A percentile compares a stretch with the other conserved stretches of the same genome.
These are phyloP conservation scores for Drosera capensis DNA, from an alignment of 148 eudicot genomes.

Conservation along the genomic window DNA sequence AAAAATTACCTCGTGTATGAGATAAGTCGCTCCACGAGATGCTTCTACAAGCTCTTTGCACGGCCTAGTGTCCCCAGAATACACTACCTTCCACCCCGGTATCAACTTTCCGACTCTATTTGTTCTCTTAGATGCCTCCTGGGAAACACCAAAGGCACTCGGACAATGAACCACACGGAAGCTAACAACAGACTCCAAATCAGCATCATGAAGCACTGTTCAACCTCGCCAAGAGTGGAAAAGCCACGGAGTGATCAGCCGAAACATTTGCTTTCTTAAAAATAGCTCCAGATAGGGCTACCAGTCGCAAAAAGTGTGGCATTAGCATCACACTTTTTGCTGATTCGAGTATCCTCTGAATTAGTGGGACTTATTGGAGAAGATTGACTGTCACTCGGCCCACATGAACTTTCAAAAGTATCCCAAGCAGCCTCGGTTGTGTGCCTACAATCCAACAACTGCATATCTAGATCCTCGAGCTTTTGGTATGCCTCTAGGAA, in stretches of 20 bases:
- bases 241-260: constrained; percentile 16
- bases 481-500: constrained; percentile 76
- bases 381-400: constrained; percentile 13
- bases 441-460: constrained; percentile 75
- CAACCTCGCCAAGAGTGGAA: constrained; percentile 27
- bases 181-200: constrained; percentile 52
- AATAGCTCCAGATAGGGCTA: constrained; percentile 58
- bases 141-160: constrained; percentile 59
- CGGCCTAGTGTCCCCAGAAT: constrained; percentile 94
- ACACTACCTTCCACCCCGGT: constrained; percentile 90
- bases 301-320: constrained; percentile 51
- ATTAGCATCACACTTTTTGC: constrained; percentile 9
- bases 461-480: constrained; percentile 82
- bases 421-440: constrained; percentile 54
- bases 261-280: constrained; percentile 48
- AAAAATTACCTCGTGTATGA: constrained; percentile 75
- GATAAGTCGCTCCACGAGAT: constrained; percentile 73
- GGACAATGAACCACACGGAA: constrained; percentile 90
- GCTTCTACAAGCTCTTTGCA: constrained; percentile 61
- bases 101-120: constrained; percentile 32
- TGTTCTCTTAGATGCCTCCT: constrained; percentile 44
- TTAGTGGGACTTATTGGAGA: constrained; percentile 5
- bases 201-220: constrained; percentile 51
- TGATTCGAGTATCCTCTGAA: constrained; percentile 5
- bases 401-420: constrained; percentile 21